Percentiles rank a stretch among this genome's conserved stretches.
These are phyloP conservation scores for Ilex paraguariensis DNA, from an alignment of 305 asterid species.

Conservation along the genomic window DNA sequence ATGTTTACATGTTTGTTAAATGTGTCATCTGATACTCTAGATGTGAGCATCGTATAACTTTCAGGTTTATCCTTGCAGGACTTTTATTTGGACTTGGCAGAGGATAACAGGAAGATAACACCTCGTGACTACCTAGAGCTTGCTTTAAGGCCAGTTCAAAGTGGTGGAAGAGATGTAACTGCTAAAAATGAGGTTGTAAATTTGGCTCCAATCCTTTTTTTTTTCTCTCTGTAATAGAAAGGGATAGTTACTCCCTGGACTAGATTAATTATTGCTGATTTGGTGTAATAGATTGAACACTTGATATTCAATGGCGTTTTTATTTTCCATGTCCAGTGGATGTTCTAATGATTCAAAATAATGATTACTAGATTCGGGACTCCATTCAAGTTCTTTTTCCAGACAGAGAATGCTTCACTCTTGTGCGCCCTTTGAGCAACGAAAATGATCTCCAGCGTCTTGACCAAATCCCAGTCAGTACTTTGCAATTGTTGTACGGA, in stretches of 20 bases:
- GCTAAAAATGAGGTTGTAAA: conserved; percentile 82
- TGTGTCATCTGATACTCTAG: too few species aligned
- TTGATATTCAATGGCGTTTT: too few species aligned
- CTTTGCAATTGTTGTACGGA: background rate
- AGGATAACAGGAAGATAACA: conserved; percentile 79
- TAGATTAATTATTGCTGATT: too few species aligned
- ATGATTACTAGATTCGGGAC: conserved; percentile 69
- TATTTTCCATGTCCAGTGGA: too few species aligned
- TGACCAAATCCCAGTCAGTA: conserved; percentile 75
- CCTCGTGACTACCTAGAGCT: conserved; percentile 98
- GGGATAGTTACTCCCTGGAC: too few species aligned
- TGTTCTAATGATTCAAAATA: too few species aligned
- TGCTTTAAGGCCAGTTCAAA: conserved; percentile 77
- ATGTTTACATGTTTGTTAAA: too few species aligned
- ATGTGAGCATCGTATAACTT: conserved; percentile 1
- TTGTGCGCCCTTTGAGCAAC: conserved; percentile 81
- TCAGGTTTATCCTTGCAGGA: conserved; percentile 45
- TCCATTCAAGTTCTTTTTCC: conserved; percentile 99
- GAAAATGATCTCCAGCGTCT: conserved; percentile 87
- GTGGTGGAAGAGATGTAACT: conserved; percentile 69
- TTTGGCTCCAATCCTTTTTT: background rate
- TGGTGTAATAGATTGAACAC: too few species aligned
- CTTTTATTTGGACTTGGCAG: conserved; percentile 82
- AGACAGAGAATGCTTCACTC: conserved; percentile 92
- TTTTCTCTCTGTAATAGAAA: background rate